A percentile compares a stretch with the other conserved stretches of the same genome.
Evolutionary conservation across 495 filamentous ascomycete genomes (phyloP).

Genomic region (Recurvomyces mirabilis): DNA sequence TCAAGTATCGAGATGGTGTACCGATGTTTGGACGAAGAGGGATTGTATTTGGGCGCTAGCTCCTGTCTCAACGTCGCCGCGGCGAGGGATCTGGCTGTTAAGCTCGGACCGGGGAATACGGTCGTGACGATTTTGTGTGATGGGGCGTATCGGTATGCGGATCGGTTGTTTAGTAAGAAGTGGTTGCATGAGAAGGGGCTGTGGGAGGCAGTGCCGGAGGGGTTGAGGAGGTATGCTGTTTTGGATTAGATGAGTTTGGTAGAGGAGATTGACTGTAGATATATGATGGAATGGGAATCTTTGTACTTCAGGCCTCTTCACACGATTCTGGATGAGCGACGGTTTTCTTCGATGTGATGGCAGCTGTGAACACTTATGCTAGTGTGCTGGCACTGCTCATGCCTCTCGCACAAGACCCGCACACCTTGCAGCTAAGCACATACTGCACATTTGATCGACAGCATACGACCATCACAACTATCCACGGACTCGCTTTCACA

Average conservation of each 20-base stretch:
- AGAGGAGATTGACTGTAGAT: no score
- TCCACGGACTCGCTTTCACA: no score
- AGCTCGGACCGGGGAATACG: constrained; percentile 76
- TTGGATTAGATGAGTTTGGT: constrained; percentile 42
- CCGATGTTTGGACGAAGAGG: constrained; percentile 91
- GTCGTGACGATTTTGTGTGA: constrained; percentile 92
- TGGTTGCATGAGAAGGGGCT: constrained; percentile 84
- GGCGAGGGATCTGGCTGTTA: constrained; percentile 86
- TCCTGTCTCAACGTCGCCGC: constrained; percentile 89
- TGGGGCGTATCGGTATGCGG: constrained; percentile 92
- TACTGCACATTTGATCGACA: no score
- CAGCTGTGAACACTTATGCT: no score
- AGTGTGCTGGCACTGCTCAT: no score
- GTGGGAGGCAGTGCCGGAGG: constrained; percentile 68
- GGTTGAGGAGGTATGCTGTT: constrained; percentile 85
- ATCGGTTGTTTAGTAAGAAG: constrained; percentile 76
- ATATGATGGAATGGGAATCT: no score
- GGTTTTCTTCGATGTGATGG: no score
- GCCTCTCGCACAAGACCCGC: no score
- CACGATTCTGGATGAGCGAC: no score
- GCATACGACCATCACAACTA: no score
- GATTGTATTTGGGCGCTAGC: constrained; percentile 89
- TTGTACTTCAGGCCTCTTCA: no score
- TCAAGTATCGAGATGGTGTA: constrained; percentile 98
- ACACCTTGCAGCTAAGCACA: no score